Conservation (phyloP, 306 rosid genomes). For the Lathyrus sativus region DNA sequence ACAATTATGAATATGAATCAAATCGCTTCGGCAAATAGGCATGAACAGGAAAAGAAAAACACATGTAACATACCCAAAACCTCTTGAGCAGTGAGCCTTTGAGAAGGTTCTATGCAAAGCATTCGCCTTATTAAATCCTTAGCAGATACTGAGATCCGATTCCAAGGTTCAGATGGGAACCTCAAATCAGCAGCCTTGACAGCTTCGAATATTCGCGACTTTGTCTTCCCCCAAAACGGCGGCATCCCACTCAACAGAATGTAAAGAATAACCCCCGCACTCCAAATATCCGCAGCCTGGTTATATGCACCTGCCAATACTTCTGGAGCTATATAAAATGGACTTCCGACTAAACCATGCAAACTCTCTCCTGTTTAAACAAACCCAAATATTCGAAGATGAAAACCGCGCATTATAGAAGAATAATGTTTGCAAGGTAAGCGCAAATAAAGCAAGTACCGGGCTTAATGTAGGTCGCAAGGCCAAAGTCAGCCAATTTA, state of each 20-base stretch:
- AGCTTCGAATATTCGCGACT: constrained; percentile 75
- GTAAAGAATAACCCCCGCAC: constrained; percentile 84
- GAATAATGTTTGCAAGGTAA: constrained; percentile 27
- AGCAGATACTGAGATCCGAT: constrained; percentile 65
- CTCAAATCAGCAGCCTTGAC: constrained; percentile 70
- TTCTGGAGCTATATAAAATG: constrained; percentile 88
- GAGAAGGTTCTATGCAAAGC: constrained; percentile 71
- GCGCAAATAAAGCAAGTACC: constrained; percentile 52
- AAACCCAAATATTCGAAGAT: constrained; percentile 41
- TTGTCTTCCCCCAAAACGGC: constrained; percentile 93
- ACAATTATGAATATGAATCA: constrained; percentile 14
- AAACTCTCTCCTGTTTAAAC: constrained; percentile 72
- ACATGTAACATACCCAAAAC: constrained; percentile 57
- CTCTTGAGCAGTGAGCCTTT: constrained; percentile 73
- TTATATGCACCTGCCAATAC: constrained; percentile 84
- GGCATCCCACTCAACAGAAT: constrained; percentile 83
- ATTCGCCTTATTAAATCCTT: constrained; percentile 70
- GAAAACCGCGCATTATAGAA: constrained; percentile 29
- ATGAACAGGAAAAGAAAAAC: constrained; percentile 1
- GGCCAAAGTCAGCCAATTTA: constrained; percentile 88
- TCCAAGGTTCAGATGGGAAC: constrained; percentile 75
- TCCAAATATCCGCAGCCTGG: constrained; percentile 90
- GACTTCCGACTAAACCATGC: constrained; percentile 91
- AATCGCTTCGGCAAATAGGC: constrained; percentile 17
- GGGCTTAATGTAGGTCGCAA: constrained; percentile 85